These are phyloP conservation scores for Tolypocladium sp. DNA, from an alignment of 2,329 filamentous ascomycete genomes.

Conservation along the genomic window DNA sequence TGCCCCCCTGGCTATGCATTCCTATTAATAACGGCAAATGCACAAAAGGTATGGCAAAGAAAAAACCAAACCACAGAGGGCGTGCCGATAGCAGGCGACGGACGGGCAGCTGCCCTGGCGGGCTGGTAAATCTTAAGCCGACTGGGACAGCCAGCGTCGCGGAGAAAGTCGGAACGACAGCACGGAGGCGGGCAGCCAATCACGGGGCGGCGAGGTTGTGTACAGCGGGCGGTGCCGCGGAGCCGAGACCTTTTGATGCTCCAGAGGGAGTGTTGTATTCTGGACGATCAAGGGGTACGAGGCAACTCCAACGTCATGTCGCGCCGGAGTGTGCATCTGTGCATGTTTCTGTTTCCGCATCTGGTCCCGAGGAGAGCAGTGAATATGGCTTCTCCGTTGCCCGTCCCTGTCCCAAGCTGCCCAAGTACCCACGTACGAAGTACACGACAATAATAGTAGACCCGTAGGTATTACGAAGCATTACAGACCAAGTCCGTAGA, in stretches of 20 bases:
- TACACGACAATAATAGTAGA: neutral
- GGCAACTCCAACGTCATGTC: neutral
- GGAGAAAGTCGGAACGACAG: conserved; percentile 10
- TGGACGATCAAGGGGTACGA: neutral
- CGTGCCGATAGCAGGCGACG: neutral
- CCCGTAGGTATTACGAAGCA: neutral
- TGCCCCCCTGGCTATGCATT: neutral
- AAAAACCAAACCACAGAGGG: neutral
- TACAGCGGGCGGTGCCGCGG: conserved; percentile 6
- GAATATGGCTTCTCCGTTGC: no score
- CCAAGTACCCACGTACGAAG: neutral
- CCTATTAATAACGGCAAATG: neutral
- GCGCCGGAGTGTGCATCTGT: neutral
- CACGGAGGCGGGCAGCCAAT: conserved; percentile 5
- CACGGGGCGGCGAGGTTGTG: neutral
- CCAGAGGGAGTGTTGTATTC: neutral
- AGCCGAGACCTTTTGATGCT: conserved; percentile 8
- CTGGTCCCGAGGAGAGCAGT: neutral
- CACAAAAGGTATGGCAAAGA: neutral
- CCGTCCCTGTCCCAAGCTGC: no score
- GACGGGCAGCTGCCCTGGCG: neutral
- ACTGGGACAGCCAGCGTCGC: no score
- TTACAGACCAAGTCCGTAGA: no score
- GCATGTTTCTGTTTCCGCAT: neutral
- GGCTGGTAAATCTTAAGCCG: neutral